phyloP scores from a whole-genome alignment of 352 stramenopile genomes.

The Phytophthora pinifolia region DNA sequence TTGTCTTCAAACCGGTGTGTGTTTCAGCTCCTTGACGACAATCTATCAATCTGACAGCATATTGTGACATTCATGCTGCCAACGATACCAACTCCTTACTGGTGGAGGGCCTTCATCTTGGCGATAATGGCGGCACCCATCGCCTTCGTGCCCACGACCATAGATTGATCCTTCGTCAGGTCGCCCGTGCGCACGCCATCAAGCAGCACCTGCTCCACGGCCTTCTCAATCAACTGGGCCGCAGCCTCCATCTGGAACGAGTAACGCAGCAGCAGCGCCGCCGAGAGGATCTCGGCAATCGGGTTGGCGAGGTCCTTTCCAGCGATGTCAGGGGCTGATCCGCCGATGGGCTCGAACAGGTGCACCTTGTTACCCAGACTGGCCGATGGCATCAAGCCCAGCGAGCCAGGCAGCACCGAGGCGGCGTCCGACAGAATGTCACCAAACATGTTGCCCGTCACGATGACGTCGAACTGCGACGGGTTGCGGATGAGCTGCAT shows the following conservation, averaged over 20 bases:
- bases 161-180: slow-evolving; percentile 59
- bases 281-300: slow-evolving; percentile 97
- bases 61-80: neutral
- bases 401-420: slow-evolving; percentile 96
- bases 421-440: slow-evolving; percentile 99
- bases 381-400: slow-evolving; percentile 98
- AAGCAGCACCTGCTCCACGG: slow-evolving; percentile 83
- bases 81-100: slow-evolving; percentile 17
- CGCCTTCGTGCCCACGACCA: slow-evolving; percentile 61
- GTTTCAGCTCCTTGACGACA: slow-evolving; percentile 1
- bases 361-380: slow-evolving; percentile 90
- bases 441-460: slow-evolving; percentile 99
- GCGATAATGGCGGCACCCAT: slow-evolving; percentile 84
- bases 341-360: slow-evolving; percentile 98
- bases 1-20: slow-evolving; percentile 11
- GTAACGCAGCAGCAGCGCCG: slow-evolving; percentile 97
- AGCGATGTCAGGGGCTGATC: slow-evolving; percentile 98
- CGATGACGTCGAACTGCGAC: slow-evolving; percentile 99
- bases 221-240: slow-evolving; percentile 77
- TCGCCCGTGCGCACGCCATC: slow-evolving; percentile 87
- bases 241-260: slow-evolving; percentile 84
- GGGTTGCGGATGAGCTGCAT: slow-evolving; percentile 99
- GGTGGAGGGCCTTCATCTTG: slow-evolving; percentile 66
- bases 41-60: slow-evolving; percentile 19
- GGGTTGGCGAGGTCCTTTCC: slow-evolving; percentile 97